Base-by-base conservation (phyloP, 1,284 basidiomycete genomes). In the Apiotrichum siamense region DNA sequence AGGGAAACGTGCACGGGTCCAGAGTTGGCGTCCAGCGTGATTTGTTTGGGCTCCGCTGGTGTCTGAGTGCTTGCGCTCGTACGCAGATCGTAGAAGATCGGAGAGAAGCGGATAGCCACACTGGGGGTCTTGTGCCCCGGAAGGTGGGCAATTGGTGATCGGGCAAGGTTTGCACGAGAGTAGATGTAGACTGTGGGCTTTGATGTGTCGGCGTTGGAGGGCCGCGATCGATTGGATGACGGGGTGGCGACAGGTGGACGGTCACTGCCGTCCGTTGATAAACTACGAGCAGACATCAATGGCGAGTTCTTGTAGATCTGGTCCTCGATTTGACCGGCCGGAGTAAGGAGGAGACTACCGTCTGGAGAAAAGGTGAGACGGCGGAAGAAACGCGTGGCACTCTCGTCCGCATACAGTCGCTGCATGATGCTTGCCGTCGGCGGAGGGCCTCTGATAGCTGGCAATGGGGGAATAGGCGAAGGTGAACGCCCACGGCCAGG, bases 41-140 rank as follows among this genome's bases (percentile, higher is more conserved):
- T 70, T 11, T 79, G 72, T 55, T 74, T 73, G 0, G 80, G 76
- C 54, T 83, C 80, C 2, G 41, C 33, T 6, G 33, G 62, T 50
- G 35, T 75, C 73, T 48, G 53, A 6, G 70, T 64, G n/a, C 77
- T 76, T 43, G 76, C 69, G 1, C 85, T 80, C 3, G 79, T 65
- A 20, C 93, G 80, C 26, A 97, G 77, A 63, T 94, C 88, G 66
- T 94, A 97, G 31, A 98, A 75, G 26, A 97, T 81, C 0, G 94
- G 94, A 31, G 88, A 94, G 75, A 98, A 98, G 44, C 85, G 80
- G 41, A 98, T 90, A 0, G 88, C 93, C 2, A 97, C 84, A 60
- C 88, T 91, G 0, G 92, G 86, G 56, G 94, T 94, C 76, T 92
- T 92, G 76, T 97, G 90, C 0, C 96, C 96, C 0, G 96, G 93